Evolutionary conservation across 1,284 basidiomycete species (phyloP).

Genomic region (Lignosus rhinocerotis): DNA sequence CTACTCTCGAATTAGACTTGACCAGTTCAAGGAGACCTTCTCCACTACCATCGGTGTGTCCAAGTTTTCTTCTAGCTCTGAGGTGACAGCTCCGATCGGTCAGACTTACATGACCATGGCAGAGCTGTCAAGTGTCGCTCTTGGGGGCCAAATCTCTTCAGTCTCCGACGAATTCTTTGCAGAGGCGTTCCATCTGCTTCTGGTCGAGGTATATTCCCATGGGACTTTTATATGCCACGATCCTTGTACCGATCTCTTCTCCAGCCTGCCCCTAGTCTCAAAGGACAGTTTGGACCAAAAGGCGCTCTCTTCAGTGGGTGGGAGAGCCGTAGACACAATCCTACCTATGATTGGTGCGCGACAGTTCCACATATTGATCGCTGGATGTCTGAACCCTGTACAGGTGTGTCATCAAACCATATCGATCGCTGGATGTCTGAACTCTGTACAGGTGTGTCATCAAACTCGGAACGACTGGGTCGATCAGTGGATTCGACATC

Average conservation of each 20-base stretch:
- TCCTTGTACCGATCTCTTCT: neutral
- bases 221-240: neutral
- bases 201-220: constrained; percentile 63
- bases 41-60: constrained; percentile 58
- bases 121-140: constrained; percentile 89
- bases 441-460: constrained; percentile 76
- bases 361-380: constrained; percentile 1
- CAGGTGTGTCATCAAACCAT: constrained; percentile 83
- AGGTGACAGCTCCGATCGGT: neutral
- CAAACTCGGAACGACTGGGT: constrained; percentile 80
- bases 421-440: neutral
- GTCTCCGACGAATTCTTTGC: constrained; percentile 98
- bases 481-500: constrained; percentile 86
- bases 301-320: constrained; percentile 95
- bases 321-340: constrained; percentile 92
- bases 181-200: constrained; percentile 80
- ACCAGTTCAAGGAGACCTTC: constrained; percentile 55
- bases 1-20: constrained; percentile 47
- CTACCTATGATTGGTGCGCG: constrained; percentile 82
- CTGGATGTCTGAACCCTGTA: neutral
- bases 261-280: constrained; percentile 79
- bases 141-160: constrained; percentile 77
- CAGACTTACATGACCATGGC: neutral
- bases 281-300: constrained; percentile 95
- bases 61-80: neutral